phyloP scores from a whole-genome alignment of 164 flowering plant genomes.

The Vitis vinifera region ASM3070453v1 NC_081811.1:5044001-5044500 shows the following conservation, averaged over 20 bases:
- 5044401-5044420: constrained; percentile 63
- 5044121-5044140: constrained; percentile 67
- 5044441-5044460: background rate
- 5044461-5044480: background rate
- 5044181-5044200: constrained; percentile 78
- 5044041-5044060: constrained; percentile 81
- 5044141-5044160: constrained; percentile 69
- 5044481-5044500: background rate
- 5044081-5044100: constrained; percentile 71
- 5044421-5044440: constrained; percentile 50
- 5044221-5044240: constrained; percentile 78
- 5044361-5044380: constrained; percentile 78
- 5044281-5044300: constrained; percentile 60
- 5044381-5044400: constrained; percentile 59
- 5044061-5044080: constrained; percentile 71
- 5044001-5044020: constrained; percentile 75
- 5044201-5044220: constrained; percentile 78
- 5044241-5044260: constrained; percentile 73
- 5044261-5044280: constrained; percentile 65
- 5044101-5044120: constrained; percentile 67
- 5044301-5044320: constrained; percentile 74
- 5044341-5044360: constrained; percentile 76
- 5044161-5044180: constrained; percentile 81
- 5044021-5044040: constrained; percentile 75
- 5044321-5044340: constrained; percentile 56